Conservation (phyloP, 441 rosid species). For the Populus hybrid region DNA sequence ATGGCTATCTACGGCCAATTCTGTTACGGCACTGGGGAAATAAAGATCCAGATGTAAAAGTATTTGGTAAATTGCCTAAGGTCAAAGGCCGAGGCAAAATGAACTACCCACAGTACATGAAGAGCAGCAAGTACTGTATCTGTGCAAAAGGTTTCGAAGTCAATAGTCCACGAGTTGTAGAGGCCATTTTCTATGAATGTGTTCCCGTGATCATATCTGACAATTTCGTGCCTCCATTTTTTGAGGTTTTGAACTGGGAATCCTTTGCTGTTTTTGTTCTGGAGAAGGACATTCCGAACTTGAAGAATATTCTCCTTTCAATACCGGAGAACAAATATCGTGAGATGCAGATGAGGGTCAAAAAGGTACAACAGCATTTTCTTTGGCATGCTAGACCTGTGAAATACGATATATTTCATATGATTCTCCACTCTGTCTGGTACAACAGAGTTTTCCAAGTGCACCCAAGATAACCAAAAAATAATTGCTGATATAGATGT, state of each 20-base stretch:
- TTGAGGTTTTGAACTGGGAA: slow-evolving; percentile 79
- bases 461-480: slow-evolving; percentile 17
- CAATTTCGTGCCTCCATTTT: slow-evolving; percentile 83
- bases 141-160: slow-evolving; percentile 91
- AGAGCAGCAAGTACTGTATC: slow-evolving; percentile 86
- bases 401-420: slow-evolving; percentile 77
- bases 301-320: slow-evolving; percentile 66
- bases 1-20: slow-evolving; percentile 75
- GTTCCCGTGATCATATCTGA: slow-evolving; percentile 55
- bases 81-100: slow-evolving; percentile 41
- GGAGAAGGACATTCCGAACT: slow-evolving; percentile 76
- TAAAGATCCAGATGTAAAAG: slow-evolving; percentile 83
- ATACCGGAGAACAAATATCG: slow-evolving; percentile 49
- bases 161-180: slow-evolving; percentile 87
- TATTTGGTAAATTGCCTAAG: slow-evolving; percentile 53
- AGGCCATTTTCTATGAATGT: slow-evolving; percentile 50
- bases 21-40: slow-evolving; percentile 67
- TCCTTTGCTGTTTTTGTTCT: slow-evolving; percentile 68
- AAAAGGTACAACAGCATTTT: slow-evolving; percentile 81
- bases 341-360: slow-evolving; percentile 70
- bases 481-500: not conserved
- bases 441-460: slow-evolving; percentile 69
- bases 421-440: slow-evolving; percentile 91
- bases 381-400: slow-evolving; percentile 79
- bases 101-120: slow-evolving; percentile 70